Conservation (phyloP, 371 early-diverging fungal species). For the Apophysomyces trapeziformis region DNA sequence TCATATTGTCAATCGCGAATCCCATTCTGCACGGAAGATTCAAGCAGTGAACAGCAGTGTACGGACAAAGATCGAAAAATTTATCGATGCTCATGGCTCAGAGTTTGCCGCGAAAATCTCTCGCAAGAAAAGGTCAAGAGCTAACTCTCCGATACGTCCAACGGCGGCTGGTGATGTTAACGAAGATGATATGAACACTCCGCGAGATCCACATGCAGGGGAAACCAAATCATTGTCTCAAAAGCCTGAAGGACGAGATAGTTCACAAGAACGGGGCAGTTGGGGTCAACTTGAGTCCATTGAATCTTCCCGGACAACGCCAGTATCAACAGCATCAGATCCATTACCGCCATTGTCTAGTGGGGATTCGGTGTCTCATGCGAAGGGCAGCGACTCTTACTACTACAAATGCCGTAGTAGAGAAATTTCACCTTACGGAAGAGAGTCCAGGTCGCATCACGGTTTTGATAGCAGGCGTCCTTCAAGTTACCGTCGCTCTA, state of each 20-base stretch:
- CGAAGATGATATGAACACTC: background rate
- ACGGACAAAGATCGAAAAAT: conserved; percentile 48
- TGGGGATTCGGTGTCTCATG: background rate
- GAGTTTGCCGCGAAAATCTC: conserved; percentile 27
- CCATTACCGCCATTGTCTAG: background rate
- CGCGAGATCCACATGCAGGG: background rate
- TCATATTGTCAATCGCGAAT: conserved; percentile 52
- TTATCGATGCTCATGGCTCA: conserved; percentile 49
- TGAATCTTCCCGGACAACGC: background rate
- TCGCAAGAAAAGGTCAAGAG: conserved; percentile 14
- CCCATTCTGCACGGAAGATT: conserved; percentile 40
- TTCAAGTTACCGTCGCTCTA: background rate
- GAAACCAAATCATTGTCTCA: background rate
- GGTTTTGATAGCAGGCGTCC: background rate
- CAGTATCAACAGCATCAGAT: background rate
- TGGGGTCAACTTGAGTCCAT: background rate
- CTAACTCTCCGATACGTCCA: background rate
- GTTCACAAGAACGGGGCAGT: background rate
- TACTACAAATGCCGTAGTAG: conserved; percentile 3
- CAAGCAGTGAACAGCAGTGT: conserved; percentile 32
- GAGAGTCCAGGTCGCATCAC: background rate
- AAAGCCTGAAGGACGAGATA: background rate
- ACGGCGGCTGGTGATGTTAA: background rate
- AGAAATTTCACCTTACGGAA: conserved; percentile 5
- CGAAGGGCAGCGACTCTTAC: background rate